Base-by-base conservation (phyloP, 2,329 filamentous ascomycete genomes). In the Penicillium palitans region DNA sequence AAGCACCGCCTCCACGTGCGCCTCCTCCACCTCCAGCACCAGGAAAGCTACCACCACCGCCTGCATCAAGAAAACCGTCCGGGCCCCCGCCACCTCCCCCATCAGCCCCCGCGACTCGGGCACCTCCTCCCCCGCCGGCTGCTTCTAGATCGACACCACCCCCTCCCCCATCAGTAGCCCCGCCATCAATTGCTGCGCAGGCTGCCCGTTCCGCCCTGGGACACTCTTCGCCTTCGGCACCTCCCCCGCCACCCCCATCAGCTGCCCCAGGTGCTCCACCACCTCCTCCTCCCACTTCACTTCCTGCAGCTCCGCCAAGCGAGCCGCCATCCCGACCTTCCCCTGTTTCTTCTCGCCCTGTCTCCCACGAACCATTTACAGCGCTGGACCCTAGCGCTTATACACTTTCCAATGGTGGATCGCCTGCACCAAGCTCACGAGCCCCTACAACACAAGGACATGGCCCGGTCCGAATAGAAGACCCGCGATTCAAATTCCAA, bases 401-500 rank as follows among this genome's bases (percentile, higher is more conserved):
- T 74, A 95, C 90, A 0, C 80, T 92, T 44, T 82, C 82, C 21
- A 90, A 90, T 69, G 87, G 87, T 45, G 76, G 71, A 58, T 69
- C 70, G 54, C 61, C 69, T 52, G 60, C 66, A 46, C 64, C 66
- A 57, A 66, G 65, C 45, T 55, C 69, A 52, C 57, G 68, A 33
- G 65, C 66, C 66, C 31, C 70, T 45, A 64, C 65, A 53, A 57
- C 59, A 61, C 61, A 67, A 35, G 70, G 71, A 61, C 61, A 66
- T 40, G 70, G 72, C 24, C 50, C 63, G 7, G 77, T 87, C 57
- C 76, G 84, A 12, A 86, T 96, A 50, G 84, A 91, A 61, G 95
- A 98, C 74, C 75, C 82, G 54, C 83, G 93, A 65, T 99, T 92
- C 87, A 89, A 88, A 63, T 99, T 97, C 71, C 89, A 93, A 67